Evolutionary conservation across 2,329 filamentous ascomycete species (phyloP), one percentile per base, ranked within the genome.

Genomic region (Penicillium expansum): DNA sequence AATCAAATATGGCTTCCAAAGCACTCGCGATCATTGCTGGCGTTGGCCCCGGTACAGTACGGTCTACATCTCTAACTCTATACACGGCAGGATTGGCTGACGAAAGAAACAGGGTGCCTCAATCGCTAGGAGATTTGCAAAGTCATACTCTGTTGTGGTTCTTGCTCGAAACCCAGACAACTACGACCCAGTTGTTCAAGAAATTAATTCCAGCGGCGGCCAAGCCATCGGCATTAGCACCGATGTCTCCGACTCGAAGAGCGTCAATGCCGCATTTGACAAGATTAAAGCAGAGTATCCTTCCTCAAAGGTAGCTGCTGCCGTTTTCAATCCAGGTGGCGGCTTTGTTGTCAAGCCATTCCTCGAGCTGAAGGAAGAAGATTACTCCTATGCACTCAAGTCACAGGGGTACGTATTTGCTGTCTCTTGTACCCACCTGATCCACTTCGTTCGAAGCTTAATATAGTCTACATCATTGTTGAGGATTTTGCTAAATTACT

Each of bases 261-360:
- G 81, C 61, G 74, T 88, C 4, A 76, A 79, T 27, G 72, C 69
- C 5, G 83, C 84, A 0, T 81, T 87, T 51, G 72, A 77, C 8
- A 71, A 80, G 62, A 82, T 87, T 62, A 75, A 81, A 50, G 70
- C 80, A 49, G 78, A 84, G 59, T 84, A 82, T 53, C 77, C 79
- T 0, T 69, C 72, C 18, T 77, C 75, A 0, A 60, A 69, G 5
- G 60, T 79, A 0, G 78, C 76, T 35, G 84, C 83, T 0, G 84
- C 84, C 0, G 76, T 87, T 3, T 87, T 86, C 71, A 87, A 88
- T 62, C 80, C 83, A 4, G 79, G 76, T 2, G 84, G 85, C 0
- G 72, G 76, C 2, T 85, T 86, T 56, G 73, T 80, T 29, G 74
- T 83, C 48, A 86, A 86, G 69, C 80, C 84, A 0, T 82, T 89